phyloP scores from a whole-genome alignment of 2,329 filamentous ascomycete species.

The Teratosphaeria zuluensis region DNA sequence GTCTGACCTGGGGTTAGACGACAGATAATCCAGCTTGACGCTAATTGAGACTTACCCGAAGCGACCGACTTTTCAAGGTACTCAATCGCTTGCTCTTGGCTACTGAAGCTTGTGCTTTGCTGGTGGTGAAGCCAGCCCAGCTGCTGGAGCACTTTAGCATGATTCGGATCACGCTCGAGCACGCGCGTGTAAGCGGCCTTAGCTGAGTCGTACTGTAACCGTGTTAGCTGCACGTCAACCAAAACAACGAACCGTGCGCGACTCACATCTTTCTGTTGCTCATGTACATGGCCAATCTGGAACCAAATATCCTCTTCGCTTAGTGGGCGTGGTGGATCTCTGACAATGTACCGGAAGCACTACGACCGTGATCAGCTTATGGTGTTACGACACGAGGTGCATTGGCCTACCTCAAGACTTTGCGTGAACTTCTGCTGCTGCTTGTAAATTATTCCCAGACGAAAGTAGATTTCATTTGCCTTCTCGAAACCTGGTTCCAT shows the following conservation, averaged over 20 bases:
- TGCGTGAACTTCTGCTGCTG: slow-evolving; percentile 89
- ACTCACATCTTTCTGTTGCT: slow-evolving; percentile 95
- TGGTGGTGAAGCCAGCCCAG: slow-evolving; percentile 97
- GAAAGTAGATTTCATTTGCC: slow-evolving; percentile 97
- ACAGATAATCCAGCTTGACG: background rate
- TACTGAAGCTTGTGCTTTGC: slow-evolving; percentile 81
- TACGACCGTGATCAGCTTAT: slow-evolving; percentile 32
- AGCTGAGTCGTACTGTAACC: slow-evolving; percentile 71
- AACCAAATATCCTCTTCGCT: slow-evolving; percentile 99
- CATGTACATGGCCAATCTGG: slow-evolving; percentile 96
- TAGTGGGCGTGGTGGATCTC: slow-evolving; percentile 78
- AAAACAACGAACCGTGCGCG: background rate
- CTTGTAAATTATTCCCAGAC: slow-evolving; percentile 98
- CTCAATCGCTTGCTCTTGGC: slow-evolving; percentile 92
- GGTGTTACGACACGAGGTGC: background rate
- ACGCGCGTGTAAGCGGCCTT: slow-evolving; percentile 89
- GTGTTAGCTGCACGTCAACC: slow-evolving; percentile 18
- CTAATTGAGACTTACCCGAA: slow-evolving; percentile 55
- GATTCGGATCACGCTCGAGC: slow-evolving; percentile 85
- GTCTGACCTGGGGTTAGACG: slow-evolving; percentile 45
- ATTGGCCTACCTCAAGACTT: slow-evolving; percentile 68
- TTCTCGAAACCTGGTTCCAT: slow-evolving; percentile 98
- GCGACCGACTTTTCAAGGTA: slow-evolving; percentile 94
- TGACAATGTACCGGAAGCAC: slow-evolving; percentile 98
- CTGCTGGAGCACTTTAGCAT: slow-evolving; percentile 96